phyloP scores from a whole-genome alignment of 352 stramenopile genomes.

The Pythium myriotylum region DNA sequence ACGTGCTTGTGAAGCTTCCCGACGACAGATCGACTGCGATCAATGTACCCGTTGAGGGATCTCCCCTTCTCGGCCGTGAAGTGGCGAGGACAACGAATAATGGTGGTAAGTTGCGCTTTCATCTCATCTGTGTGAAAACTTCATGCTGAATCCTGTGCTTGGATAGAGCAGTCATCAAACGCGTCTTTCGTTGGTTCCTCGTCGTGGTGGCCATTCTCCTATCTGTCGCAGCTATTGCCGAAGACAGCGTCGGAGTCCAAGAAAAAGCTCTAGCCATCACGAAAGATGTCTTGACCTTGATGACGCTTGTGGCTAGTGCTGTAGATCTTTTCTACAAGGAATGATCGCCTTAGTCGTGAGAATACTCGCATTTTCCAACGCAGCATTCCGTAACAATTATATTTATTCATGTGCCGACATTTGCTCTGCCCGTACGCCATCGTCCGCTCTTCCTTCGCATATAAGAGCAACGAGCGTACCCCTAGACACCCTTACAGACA shows the following conservation, averaged over 20 bases:
- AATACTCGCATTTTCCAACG: no score
- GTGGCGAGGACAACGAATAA: slow-evolving; percentile 11
- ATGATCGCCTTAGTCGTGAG: not conserved
- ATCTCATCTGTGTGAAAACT: slow-evolving; percentile 4
- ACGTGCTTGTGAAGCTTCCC: slow-evolving; percentile 20
- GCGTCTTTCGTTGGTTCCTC: slow-evolving; percentile 5
- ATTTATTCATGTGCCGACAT: no score
- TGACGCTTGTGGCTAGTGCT: no score
- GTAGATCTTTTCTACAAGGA: no score
- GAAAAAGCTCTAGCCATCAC: not conserved
- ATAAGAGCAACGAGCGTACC: no score
- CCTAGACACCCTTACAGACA: no score
- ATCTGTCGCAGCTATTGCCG: slow-evolving; percentile 8
- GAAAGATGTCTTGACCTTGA: no score
- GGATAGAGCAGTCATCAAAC: slow-evolving; percentile 15
- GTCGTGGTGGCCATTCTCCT: slow-evolving; percentile 7
- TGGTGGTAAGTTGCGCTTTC: slow-evolving; percentile 17
- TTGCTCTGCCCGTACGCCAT: not conserved
- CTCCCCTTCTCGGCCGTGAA: slow-evolving; percentile 3
- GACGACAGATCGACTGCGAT: slow-evolving; percentile 17
- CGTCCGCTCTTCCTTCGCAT: not conserved
- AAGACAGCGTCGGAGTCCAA: not conserved
- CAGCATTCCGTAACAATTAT: no score
- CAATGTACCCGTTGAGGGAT: not conserved
- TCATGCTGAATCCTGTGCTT: slow-evolving; percentile 17